These are phyloP conservation scores for Peniophora sp. DNA, from an alignment of 1,284 basidiomycete species.

Conservation along the genomic window DNA sequence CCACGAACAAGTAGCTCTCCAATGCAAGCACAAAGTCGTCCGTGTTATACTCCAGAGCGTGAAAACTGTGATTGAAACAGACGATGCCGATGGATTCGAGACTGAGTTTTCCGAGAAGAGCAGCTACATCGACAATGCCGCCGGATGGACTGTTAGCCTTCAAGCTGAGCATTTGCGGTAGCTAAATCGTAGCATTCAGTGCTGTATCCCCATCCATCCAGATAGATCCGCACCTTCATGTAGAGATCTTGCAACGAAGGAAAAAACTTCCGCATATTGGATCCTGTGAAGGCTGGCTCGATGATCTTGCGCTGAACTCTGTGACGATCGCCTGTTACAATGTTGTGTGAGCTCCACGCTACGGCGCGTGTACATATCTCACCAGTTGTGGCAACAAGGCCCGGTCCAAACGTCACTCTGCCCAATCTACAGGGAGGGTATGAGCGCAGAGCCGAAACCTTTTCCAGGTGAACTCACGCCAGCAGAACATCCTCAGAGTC, in stretches of 20 bases:
- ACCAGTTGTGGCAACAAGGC: neutral
- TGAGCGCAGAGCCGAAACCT: no score
- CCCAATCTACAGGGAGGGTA: no score
- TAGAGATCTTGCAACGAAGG: slow-evolving; percentile 40
- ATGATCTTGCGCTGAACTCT: slow-evolving; percentile 41
- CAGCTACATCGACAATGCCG: slow-evolving; percentile 33
- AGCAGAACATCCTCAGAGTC: no score
- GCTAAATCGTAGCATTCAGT: neutral
- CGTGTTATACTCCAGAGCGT: slow-evolving; percentile 34
- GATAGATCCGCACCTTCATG: slow-evolving; percentile 25
- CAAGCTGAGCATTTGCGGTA: neutral
- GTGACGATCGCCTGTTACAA: slow-evolving; percentile 42
- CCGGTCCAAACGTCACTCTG: neutral
- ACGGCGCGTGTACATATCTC: neutral
- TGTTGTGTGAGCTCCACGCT: no score
- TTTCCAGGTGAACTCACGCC: no score
- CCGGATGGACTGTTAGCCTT: neutral
- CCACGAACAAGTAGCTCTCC: slow-evolving; percentile 37
- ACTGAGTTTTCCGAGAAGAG: slow-evolving; percentile 43
- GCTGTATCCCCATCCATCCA: neutral
- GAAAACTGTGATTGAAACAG: slow-evolving; percentile 43
- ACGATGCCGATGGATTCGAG: slow-evolving; percentile 43
- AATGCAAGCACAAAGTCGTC: slow-evolving; percentile 40
- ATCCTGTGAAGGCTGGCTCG: slow-evolving; percentile 38
- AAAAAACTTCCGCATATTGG: slow-evolving; percentile 35